Percentiles rank a stretch among this genome's conserved stretches.
Conservation (phyloP, 305 asterid genomes). For the Fraxinus sp. region DNA sequence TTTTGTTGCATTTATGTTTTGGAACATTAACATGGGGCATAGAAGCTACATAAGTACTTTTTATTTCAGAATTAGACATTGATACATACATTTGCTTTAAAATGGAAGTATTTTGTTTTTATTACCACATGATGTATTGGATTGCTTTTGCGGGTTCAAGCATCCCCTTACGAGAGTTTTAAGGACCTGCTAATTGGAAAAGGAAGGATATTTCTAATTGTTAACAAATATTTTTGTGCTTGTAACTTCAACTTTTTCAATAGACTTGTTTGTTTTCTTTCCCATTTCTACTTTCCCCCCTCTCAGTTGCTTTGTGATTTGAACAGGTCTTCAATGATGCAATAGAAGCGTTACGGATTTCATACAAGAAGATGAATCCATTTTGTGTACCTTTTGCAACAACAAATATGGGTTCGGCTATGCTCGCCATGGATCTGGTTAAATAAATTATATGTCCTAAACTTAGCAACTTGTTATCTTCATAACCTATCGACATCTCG, state of each 20-base stretch:
- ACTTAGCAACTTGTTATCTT: neutral
- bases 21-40: neutral
- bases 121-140: neutral
- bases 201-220: neutral
- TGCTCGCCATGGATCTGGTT: conserved; percentile 97
- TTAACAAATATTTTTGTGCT: conserved; percentile 3
- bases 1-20: conserved; percentile 1
- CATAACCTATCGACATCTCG: conserved; percentile 1
- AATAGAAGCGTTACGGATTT: conserved; percentile 78
- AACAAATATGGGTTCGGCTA: conserved; percentile 95
- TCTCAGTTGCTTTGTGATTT: conserved; percentile 27
- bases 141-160: neutral
- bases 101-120: neutral
- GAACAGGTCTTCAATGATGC: conserved; percentile 85
- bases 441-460: conserved; percentile 3
- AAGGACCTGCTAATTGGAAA: neutral
- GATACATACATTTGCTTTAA: neutral
- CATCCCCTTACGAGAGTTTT: neutral
- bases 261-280: neutral
- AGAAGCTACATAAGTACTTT: neutral
- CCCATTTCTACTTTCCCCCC: neutral
- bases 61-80: neutral
- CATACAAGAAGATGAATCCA: conserved; percentile 95
- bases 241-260: conserved; percentile 1
- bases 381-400: conserved; percentile 90